Base-by-base conservation (phyloP, 176 grass and related monocot genomes). In the Rhipidocladum racemiflorum region DNA sequence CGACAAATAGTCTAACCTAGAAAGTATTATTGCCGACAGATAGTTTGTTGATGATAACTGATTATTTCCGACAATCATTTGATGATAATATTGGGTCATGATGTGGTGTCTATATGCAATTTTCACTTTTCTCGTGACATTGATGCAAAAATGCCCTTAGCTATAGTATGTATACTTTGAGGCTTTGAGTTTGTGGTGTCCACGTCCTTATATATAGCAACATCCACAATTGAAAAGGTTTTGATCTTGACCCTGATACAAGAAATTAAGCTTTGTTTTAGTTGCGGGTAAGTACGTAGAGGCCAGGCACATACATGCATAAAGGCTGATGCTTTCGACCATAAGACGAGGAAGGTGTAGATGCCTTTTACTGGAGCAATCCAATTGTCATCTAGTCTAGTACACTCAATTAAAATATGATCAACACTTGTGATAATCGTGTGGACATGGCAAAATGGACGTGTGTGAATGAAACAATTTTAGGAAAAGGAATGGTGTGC, bases 301-400 rank as follows among this genome's bases (percentile, higher is more conserved):
- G 24, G 43, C n/a, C n/a, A n/a, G n/a, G n/a, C n/a, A n/a, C n/a
- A 14, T 70, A 71, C 24, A 49, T 1, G 20, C 6, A 27, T 16
- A 16, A 12, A 17, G 21, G 24, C 7, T 66, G 80, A 82, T 72
- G 29, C 80, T 83, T 64, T 51, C n/a, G 69, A 65, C 30, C 44
- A 54, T 14, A 64, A 29, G 43, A 74, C 43, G 2, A 74, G 32
- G 43, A 48, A 13, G 59, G 28, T 29, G 45, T 13, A 54, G 59
- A 83, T 83, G 14, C 81, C 57, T 53, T 83, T 23, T 3, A 65
- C 40, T 53, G 70, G 44, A 74, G 30, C 43, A 69, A 69, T 53
- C 15, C 62, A 27, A 42, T 43, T 56, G 78, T 69, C 49, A 54
- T 16, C 34, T 23, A 79, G 61, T 53, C 10, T 48, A 67, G 17